phyloP scores from a whole-genome alignment of 1,139 yeast genomes.

The Geotrichum fermentans region DNA sequence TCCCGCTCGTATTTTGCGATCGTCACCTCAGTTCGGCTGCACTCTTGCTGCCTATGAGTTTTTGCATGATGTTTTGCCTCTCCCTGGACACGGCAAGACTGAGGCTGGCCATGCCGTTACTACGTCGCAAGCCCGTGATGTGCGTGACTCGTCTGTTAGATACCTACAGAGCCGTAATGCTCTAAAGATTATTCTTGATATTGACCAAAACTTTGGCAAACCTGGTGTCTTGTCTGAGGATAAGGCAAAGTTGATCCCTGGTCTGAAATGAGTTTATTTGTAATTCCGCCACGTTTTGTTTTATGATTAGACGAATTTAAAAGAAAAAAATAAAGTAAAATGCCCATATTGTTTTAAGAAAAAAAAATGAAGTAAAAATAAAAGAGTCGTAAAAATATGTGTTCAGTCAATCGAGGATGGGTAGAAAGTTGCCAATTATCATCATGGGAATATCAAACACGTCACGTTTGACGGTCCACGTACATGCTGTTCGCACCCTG shows the following conservation, averaged over 20 bases:
- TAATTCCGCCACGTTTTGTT: background rate
- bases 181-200: conserved; percentile 42
- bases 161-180: conserved; percentile 43
- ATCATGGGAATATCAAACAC: conserved; percentile 90
- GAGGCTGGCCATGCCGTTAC: conserved; percentile 45
- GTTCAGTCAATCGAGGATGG: conserved; percentile 15
- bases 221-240: conserved; percentile 35
- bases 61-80: conserved; percentile 58
- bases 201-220: conserved; percentile 45
- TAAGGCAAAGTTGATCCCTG: conserved; percentile 31
- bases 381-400: background rate
- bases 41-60: conserved; percentile 94
- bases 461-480: conserved; percentile 88
- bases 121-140: conserved; percentile 31
- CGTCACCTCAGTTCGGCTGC: conserved; percentile 97
- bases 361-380: background rate
- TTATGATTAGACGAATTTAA: background rate
- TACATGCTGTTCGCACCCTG: conserved; percentile 64
- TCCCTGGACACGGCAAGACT: conserved; percentile 40
- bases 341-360: background rate
- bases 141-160: conserved; percentile 34
- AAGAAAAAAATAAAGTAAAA: background rate
- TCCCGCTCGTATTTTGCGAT: conserved; percentile 86
- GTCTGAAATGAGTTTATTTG: conserved; percentile 23
- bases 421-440: conserved; percentile 67